These are phyloP conservation scores for Penicillium palitans DNA, from an alignment of 2,329 filamentous ascomycete genomes.

Conservation along the genomic window DNA sequence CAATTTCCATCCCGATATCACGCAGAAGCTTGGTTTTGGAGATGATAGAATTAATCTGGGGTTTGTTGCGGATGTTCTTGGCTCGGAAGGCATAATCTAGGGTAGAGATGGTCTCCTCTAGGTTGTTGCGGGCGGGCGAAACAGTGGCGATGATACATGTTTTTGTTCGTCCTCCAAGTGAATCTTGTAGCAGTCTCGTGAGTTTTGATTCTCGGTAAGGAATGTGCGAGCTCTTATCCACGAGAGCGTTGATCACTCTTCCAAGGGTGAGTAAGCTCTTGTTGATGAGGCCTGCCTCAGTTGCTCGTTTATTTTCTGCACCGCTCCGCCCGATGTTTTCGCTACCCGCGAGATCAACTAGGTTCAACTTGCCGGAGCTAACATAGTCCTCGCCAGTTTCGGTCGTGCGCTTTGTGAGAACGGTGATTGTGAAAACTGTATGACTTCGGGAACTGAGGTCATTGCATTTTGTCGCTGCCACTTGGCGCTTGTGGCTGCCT, in stretches of 20 bases:
- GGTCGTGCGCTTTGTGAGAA: conserved; percentile 77
- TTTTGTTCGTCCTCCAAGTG: conserved; percentile 90
- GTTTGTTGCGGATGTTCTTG: conserved; percentile 98
- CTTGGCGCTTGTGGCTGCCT: conserved; percentile 90
- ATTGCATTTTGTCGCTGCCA: conserved; percentile 99
- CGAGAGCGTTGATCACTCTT: conserved; percentile 94
- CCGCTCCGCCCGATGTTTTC: conserved; percentile 97
- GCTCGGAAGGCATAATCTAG: conserved; percentile 96
- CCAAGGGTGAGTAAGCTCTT: conserved; percentile 94
- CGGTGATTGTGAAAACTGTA: conserved; percentile 94
- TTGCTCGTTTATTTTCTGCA: conserved; percentile 94
- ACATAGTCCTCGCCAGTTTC: conserved; percentile 88
- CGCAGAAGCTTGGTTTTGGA: conserved; percentile 89
- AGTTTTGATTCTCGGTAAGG: conserved; percentile 93
- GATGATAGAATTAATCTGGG: conserved; percentile 86
- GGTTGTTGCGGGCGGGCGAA: conserved; percentile 88
- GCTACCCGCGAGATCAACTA: conserved; percentile 94
- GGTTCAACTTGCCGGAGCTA: conserved; percentile 87
- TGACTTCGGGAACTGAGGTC: conserved; percentile 96
- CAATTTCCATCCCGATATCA: conserved; percentile 89
- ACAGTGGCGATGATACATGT: conserved; percentile 98
- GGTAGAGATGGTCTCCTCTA: conserved; percentile 97
- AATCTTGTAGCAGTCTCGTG: conserved; percentile 92
- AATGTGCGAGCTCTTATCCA: conserved; percentile 86
- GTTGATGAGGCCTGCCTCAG: conserved; percentile 95